Percentiles rank a stretch among this genome's conserved stretches.
Evolutionary conservation across 169 alveolate species (phyloP).

Genomic region (Plasmodium sp.): DNA sequence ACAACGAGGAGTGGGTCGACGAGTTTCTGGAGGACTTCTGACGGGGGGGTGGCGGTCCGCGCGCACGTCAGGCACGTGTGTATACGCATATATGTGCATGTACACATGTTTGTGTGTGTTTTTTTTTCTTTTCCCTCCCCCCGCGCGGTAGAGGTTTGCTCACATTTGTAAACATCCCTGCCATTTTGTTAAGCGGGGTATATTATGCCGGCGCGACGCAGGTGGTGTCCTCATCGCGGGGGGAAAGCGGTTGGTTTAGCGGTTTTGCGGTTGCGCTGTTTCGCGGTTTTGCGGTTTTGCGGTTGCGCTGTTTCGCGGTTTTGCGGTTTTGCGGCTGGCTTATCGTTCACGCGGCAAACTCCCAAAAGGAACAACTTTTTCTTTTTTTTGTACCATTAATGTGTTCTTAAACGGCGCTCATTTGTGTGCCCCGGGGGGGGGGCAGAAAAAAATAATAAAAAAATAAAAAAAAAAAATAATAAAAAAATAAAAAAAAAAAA

Average conservation of each 20-base stretch:
- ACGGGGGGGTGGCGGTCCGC: background rate
- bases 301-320: no score
- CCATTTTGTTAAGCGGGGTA: background rate
- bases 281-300: no score
- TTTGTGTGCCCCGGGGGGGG: background rate
- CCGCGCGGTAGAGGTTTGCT: background rate
- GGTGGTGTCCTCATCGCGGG: background rate
- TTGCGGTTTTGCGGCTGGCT: background rate
- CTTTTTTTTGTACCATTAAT: background rate
- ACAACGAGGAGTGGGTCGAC: conserved; percentile 75
- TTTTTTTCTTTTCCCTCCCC: no score
- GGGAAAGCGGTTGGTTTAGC: background rate
- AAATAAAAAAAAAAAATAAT: no score
- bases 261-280: background rate
- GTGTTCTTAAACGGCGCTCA: background rate
- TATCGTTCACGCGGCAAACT: background rate
- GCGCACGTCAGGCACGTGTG: background rate
- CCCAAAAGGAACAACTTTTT: background rate
- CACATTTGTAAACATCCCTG: background rate
- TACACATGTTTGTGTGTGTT: no score
- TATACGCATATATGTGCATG: background rate
- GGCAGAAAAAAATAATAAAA: background rate
- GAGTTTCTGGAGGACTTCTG: conserved; percentile 67
- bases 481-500: background rate
- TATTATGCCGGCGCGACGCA: background rate